Percentiles rank a stretch among this genome's conserved stretches.
Evolutionary conservation across 306 rosid genomes (phyloP).

Genomic region (Casuarina cunninghamiana): DNA sequence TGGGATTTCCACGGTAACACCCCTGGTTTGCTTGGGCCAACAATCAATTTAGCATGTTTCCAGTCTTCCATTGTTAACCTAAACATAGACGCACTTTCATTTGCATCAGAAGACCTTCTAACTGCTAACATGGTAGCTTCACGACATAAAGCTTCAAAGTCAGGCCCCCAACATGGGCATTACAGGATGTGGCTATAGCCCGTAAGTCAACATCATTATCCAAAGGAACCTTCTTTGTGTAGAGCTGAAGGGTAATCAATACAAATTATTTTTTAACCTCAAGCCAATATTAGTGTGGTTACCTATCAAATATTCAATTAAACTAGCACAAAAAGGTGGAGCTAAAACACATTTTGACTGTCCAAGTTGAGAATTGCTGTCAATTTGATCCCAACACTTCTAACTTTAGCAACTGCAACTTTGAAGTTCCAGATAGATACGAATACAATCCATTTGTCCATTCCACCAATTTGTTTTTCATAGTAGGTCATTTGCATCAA

Average conservation of each 20-base stretch:
- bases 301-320: constrained; percentile 14
- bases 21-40: constrained; percentile 89
- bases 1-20: constrained; percentile 85
- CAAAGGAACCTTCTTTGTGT: constrained; percentile 68
- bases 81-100: constrained; percentile 37
- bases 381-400: not conserved
- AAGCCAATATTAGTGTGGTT: constrained; percentile 11
- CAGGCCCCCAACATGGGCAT: constrained; percentile 90
- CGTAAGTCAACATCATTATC: constrained; percentile 56
- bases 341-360: not conserved
- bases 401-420: not conserved
- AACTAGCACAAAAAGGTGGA: not conserved
- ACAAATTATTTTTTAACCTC: constrained; percentile 17
- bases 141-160: constrained; percentile 78
- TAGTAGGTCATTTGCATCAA: too few relatives aligned
- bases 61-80: constrained; percentile 69
- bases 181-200: constrained; percentile 77
- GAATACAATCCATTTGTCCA: not conserved
- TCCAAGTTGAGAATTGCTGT: not conserved
- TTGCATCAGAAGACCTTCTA: constrained; percentile 51
- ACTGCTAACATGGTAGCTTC: constrained; percentile 63
- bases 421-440: not conserved
- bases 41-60: constrained; percentile 64
- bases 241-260: constrained; percentile 54
- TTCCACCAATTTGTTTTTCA: not conserved